phyloP scores from a whole-genome alignment of 192 early-diverging fungal genomes.

The Borealophlyctis nickersoniae region DNA sequence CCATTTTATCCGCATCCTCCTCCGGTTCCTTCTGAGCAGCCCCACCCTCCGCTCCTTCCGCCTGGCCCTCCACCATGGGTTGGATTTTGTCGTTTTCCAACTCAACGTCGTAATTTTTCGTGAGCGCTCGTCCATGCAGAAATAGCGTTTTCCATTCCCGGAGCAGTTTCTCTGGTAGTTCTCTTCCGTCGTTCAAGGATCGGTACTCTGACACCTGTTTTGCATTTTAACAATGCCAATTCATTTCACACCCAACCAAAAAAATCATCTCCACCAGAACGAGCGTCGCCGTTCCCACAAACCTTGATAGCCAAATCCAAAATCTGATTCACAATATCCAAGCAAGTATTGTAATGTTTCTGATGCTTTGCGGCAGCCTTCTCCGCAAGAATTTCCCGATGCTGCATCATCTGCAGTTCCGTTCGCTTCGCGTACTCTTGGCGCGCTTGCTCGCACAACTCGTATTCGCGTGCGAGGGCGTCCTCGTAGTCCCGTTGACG shows the following conservation, averaged over 20 bases:
- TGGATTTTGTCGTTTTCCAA: constrained; percentile 38
- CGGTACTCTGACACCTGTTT: constrained; percentile 49
- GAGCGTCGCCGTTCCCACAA: too few species aligned
- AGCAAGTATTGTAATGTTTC: constrained; percentile 19
- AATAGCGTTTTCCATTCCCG: constrained; percentile 60
- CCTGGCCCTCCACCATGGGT: neutral
- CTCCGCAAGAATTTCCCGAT: constrained; percentile 45
- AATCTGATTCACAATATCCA: constrained; percentile 44
- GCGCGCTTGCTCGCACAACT: constrained; percentile 32
- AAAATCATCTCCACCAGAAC: too few species aligned
- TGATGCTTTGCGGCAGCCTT: constrained; percentile 37
- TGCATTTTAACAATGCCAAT: neutral
- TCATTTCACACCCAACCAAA: too few species aligned
- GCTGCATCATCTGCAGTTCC: constrained; percentile 44
- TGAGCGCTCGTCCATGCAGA: constrained; percentile 36
- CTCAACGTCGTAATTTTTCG: constrained; percentile 34
- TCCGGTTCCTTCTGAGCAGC: neutral
- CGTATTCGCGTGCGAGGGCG: constrained; percentile 47
- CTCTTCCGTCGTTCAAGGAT: constrained; percentile 48
- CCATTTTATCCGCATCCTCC: constrained; percentile 16
- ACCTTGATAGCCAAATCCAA: constrained; percentile 51
- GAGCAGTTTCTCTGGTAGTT: constrained; percentile 44
- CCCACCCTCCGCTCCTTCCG: constrained; percentile 2
- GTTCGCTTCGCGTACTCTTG: constrained; percentile 44
- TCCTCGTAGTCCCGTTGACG: constrained; percentile 58